Evolutionary conservation across 768 basidiomycete species (phyloP), one percentile per base, ranked within the genome.

Genomic region (Hebeloma cylindrosporum): DNA sequence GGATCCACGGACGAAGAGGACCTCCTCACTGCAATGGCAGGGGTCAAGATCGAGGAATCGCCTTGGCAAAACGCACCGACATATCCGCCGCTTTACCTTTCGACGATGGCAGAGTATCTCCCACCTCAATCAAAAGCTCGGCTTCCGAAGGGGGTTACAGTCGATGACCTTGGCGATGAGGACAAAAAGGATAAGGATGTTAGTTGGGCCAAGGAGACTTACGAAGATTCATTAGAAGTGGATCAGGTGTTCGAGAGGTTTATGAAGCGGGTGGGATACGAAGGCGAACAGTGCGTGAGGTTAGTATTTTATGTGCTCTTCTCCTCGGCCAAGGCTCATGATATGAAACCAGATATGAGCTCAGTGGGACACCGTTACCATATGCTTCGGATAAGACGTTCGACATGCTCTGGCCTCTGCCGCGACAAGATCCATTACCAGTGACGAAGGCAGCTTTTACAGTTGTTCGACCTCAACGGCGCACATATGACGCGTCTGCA

Each of bases 241-340:
- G 94, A 97, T 63, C 81, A 82, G 43, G 79, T 91, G 3, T 97
- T 98, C 61, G 86, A 93, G 55, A 74, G 80, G 13, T 98, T 96
- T 59, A 80, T 79, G 40, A 80, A 80, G 56, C 74, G 92, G 25
- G 78, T 91, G 8, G 72, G 67, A 29, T 72, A 77, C 50, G 82
- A 85, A 58, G 83, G 84, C 18, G 78, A 85, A 53, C 95, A 98
- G 61, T 94, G 93, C 53, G 69, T 98, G 36, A 77, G 95, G 92
- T 93, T 45, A 39, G 80, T 71, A 17, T 30, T 26, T 45, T 48
- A 4, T 37, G 28, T 34, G 3, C 18, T n/a, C 25, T 39, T n/a
- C 13, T 17, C 25, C 10, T 25, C 28, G 14, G 23, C n/a, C 20
- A 28, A 36, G 29, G 5, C 5, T 23, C 10, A 16, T 10, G 14